Evolutionary conservation across 495 filamentous ascomycete species (phyloP), one percentile per base, ranked within the genome.

Genomic region (Penicillium coprophilum): DNA sequence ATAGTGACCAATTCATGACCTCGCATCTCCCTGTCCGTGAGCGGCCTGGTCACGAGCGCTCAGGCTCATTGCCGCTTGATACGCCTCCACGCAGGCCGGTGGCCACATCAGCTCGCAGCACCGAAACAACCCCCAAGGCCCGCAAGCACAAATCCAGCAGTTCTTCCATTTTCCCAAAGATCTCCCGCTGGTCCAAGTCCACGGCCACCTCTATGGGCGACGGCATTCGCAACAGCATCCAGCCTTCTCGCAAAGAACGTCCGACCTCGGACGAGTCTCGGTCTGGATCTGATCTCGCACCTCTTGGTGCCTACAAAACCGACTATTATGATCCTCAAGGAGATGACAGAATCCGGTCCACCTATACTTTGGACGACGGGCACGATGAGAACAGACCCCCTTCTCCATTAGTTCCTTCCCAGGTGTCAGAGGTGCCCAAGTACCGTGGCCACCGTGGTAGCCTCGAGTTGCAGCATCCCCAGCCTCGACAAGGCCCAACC

Each of bases 111-210:
- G 77, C 79, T 19, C 78, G 81, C 19, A 89, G 85, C 71, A 82
- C 82, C 49, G 90, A 94, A 61, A 88, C 90, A 48, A 92, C 91
- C 0, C 90, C 91, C 30, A 83, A 83, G 59, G 72, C 83, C 55
- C 86, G 87, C 62, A 97, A 96, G 75, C 91, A 96, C 72, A 95
- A 96, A 71, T 94, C 90, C 11, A 90, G 83, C 71, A 86, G 83
- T 62, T 93, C 91, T 13, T 94, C 90, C 4, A 86, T 96, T 68
- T 94, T 92, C 74, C 90, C 91, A 23, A 96, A 92, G 72, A 89
- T 96, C 55, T 97, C 95, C 12, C 85, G 94, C 30, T 99, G 94
- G 94, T 97, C 93, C 4, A 92, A 94, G 72, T 97, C 94, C 20
- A 97, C 94, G 5, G 82, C 92, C 21, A 94, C 95, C 3, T 87